phyloP scores from a whole-genome alignment of 1,139 yeast genomes.

The Candida frijolesensis region DNA sequence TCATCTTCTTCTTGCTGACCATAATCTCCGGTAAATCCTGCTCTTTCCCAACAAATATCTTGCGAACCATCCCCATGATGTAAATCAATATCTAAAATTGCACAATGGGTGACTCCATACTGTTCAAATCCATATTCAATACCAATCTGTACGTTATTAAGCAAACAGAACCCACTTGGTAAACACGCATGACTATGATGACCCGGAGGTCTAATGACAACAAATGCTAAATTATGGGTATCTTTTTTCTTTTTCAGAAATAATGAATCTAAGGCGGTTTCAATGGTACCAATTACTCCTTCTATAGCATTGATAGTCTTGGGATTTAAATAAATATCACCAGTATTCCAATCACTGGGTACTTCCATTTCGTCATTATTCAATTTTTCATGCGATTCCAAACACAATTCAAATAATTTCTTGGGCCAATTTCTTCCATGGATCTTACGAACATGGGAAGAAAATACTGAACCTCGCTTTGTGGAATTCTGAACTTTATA shows the following conservation, averaged over 20 bases:
- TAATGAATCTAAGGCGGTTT: slow-evolving; percentile 66
- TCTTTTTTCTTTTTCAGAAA: slow-evolving; percentile 30
- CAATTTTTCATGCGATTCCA: slow-evolving; percentile 58
- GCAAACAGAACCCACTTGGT: slow-evolving; percentile 85
- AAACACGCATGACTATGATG: slow-evolving; percentile 86
- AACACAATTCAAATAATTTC: slow-evolving; percentile 59
- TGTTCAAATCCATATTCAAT: slow-evolving; percentile 73
- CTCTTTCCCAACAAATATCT: slow-evolving; percentile 83
- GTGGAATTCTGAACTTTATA: slow-evolving; percentile 55
- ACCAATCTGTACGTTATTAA: slow-evolving; percentile 82
- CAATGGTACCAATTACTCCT: slow-evolving; percentile 81
- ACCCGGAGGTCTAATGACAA: slow-evolving; percentile 81
- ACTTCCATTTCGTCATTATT: slow-evolving; percentile 65
- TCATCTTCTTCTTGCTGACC: slow-evolving; percentile 50
- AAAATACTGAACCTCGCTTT: slow-evolving; percentile 47
- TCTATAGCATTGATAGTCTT: slow-evolving; percentile 72
- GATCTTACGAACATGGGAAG: slow-evolving; percentile 67
- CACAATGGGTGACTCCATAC: slow-evolving; percentile 77
- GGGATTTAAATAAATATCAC: slow-evolving; percentile 76
- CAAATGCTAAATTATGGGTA: slow-evolving; percentile 62
- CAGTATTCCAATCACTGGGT: slow-evolving; percentile 81
- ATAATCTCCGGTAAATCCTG: slow-evolving; percentile 59
- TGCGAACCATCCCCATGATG: slow-evolving; percentile 96
- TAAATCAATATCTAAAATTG: slow-evolving; percentile 78
- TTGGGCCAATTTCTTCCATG: slow-evolving; percentile 79